phyloP scores from a whole-genome alignment of 148 eudicot genomes.

The Silene conica region DNA sequence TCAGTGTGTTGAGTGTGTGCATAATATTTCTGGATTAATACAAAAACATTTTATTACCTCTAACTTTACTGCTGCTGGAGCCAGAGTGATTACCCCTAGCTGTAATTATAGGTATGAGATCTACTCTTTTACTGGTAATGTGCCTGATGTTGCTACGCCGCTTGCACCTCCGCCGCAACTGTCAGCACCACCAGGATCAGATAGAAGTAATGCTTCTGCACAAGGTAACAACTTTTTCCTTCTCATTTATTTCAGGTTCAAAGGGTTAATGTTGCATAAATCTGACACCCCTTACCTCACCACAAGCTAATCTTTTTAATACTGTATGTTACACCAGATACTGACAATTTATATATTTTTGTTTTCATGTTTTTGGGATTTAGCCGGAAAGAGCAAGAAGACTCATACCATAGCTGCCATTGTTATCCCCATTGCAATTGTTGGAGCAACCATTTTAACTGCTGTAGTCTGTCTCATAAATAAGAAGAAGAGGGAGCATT shows the following conservation, averaged over 20 bases:
- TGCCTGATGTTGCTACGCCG: slow-evolving; percentile 7
- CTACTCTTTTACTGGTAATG: slow-evolving; percentile 26
- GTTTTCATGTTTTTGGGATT: not conserved
- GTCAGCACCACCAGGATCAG: not conserved
- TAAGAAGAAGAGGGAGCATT: slow-evolving; percentile 13
- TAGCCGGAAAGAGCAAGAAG: slow-evolving; percentile 14
- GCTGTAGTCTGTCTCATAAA: slow-evolving; percentile 11
- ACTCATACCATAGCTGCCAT: not conserved
- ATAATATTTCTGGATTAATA: not conserved
- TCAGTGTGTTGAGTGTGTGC: slow-evolving; percentile 22
- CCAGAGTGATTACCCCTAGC: slow-evolving; percentile 22
- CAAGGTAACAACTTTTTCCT: not conserved
- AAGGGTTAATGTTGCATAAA: too few relatives aligned
- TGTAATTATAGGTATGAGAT: slow-evolving; percentile 31
- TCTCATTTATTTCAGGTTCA: too few relatives aligned
- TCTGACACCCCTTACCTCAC: too few relatives aligned
- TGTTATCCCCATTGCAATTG: slow-evolving; percentile 3
- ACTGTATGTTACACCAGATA: not conserved
- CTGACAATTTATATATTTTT: not conserved
- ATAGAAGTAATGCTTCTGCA: not conserved
- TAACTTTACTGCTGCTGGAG: slow-evolving; percentile 27
- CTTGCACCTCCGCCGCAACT: not conserved
- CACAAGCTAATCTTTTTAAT: too few relatives aligned
- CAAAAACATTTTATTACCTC: not conserved
- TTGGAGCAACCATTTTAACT: not conserved